Conservation (phyloP, 1,284 basidiomycete species). For the Sanghuangporus baumii region DNA sequence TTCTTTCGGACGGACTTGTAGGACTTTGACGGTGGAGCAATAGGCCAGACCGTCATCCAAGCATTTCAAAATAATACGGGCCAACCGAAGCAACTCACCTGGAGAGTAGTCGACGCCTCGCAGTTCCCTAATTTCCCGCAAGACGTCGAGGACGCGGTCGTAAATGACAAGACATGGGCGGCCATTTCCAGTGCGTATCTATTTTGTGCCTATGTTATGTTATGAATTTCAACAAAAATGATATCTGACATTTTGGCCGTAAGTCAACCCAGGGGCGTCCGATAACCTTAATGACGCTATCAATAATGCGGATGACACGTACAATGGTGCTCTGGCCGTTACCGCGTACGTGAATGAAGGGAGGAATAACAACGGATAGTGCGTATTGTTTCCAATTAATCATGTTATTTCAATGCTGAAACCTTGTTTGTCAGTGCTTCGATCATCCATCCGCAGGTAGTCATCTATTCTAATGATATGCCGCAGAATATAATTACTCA, state of each 20-base stretch:
- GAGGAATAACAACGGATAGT: constrained; percentile 47
- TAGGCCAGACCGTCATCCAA: constrained; percentile 29
- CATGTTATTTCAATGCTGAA: constrained; percentile 4
- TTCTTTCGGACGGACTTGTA: neutral
- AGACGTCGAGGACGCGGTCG: constrained; percentile 27
- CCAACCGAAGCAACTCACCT: constrained; percentile 29
- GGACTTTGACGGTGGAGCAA: constrained; percentile 31
- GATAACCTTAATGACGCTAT: constrained; percentile 29
- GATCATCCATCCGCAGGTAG: neutral
- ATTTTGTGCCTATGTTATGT: neutral
- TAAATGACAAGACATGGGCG: constrained; percentile 30
- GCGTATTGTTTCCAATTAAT: constrained; percentile 10
- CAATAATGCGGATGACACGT: constrained; percentile 25
- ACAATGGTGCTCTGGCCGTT: constrained; percentile 33
- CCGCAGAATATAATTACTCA: neutral
- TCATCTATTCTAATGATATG: constrained; percentile 13
- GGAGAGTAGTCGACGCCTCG: constrained; percentile 33
- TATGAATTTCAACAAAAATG: neutral
- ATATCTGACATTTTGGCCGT: constrained; percentile 2
- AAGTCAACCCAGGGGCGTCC: constrained; percentile 38
- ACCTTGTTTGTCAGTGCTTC: constrained; percentile 25
- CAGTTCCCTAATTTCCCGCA: constrained; percentile 36
- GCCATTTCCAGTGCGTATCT: constrained; percentile 30
- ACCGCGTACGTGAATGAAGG: constrained; percentile 30
- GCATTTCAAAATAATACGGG: constrained; percentile 22